Base-by-base conservation (phyloP, 1,139 yeast species). In the Hansenula anomala region DNA sequence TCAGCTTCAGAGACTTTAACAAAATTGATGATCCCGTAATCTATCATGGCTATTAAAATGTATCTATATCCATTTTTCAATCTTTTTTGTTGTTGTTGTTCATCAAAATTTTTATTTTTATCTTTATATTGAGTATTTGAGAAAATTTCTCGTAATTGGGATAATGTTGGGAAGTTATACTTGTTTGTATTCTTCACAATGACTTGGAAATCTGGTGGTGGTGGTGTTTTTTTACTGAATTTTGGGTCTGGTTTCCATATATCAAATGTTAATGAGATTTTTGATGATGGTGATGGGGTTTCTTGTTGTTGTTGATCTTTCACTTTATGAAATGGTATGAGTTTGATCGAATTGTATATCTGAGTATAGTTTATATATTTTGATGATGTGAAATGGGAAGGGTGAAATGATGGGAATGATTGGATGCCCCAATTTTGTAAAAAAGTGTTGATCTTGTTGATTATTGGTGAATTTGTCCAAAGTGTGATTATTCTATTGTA, bases 201-300 rank as follows among this genome's bases (percentile, higher is more conserved):
- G 1, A 90, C 60, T 47, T 82, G 88, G 54, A 78, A 90, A 57
- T 90, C 92, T 1, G 97, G 95, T 1, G 56, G 47, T 0, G 87
- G 84, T 0, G 90, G 89, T 24, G 58, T 55, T 32, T 78, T 79
- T 54, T 89, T 89, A 41, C 79, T 79, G 61, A 86, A 90, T 10
- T 59, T 61, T 0, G 82, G 75, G 2, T 72, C 67, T 0, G 97
- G 97, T 58, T 86, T 89, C 97, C 97, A 90, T 1, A 87, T 87
- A 51, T 84, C 72, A 51, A 71, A 89, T 1, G 60, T 50, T 20
- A 60, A 45, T 9, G 46, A 27, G 3, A 42, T 16, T 12, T 26
- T n/a, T n/a, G 29, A 16, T 25, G 27, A 27, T 26, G 28, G 19
- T 20, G 30, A 11, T 19, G 37, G 35, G 11, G 39, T n/a, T n/a